Conservation (phyloP, 768 basidiomycete genomes). For the Lactifluus subvellereus region DNA sequence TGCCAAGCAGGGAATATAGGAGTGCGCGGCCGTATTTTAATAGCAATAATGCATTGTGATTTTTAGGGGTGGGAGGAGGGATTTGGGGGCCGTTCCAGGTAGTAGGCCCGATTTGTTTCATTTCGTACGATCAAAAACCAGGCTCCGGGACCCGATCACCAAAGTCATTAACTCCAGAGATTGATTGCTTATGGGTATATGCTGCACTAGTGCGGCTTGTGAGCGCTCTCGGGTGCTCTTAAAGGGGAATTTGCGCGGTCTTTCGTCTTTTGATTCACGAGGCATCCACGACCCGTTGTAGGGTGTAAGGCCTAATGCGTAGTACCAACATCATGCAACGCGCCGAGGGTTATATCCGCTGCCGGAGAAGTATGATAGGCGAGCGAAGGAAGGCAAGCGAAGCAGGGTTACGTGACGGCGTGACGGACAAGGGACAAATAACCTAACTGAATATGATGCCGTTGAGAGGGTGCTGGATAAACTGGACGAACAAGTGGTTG, state of each 20-base stretch:
- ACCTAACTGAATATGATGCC: not conserved
- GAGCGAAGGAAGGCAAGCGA: not conserved
- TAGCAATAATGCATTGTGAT: too few species aligned
- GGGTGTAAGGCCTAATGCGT: not conserved
- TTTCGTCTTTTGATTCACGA: too few species aligned
- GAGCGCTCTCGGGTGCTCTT: not conserved
- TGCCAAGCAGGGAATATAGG: too few species aligned
- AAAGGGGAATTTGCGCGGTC: not conserved
- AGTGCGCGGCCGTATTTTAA: too few species aligned
- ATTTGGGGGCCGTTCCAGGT: too few species aligned
- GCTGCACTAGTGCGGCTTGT: not conserved
- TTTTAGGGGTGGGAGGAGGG: too few species aligned
- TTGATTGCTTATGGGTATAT: not conserved
- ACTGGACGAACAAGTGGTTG: not conserved
- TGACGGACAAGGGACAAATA: not conserved
- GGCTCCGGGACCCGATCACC: not conserved
- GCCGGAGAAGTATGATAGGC: not conserved
- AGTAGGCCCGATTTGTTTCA: not conserved
- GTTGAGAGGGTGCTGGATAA: not conserved
- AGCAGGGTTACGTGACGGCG: not conserved
- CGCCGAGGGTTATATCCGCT: not conserved
- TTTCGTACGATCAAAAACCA: not conserved
- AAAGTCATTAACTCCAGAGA: not conserved
- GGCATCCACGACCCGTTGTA: not conserved
- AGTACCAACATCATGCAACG: not conserved